Base-by-base conservation (phyloP, 257 asterid genomes). In the Linderniella brevidens region DNA sequence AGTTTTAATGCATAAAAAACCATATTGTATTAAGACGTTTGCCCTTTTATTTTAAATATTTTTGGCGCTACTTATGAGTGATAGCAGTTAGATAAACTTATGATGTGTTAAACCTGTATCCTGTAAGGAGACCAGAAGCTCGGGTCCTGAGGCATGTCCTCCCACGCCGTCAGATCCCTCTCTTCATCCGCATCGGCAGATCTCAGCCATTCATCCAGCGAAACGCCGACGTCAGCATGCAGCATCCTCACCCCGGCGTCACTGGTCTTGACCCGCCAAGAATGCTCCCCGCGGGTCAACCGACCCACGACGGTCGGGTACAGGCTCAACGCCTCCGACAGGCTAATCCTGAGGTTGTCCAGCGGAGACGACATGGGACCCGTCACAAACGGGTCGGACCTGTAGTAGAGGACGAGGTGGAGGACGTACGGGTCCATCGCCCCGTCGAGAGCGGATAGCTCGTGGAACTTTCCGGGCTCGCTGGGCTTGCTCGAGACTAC, bases 181-280 rank as follows among this genome's bases (percentile, higher is more conserved):
- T 79, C 86, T 58, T 76, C 78, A 4, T 5, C 17, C 0, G 49
- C 74, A 29, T 60, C 73, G 1, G 78, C 92, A 8, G 74, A 70
- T 66, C 71, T 54, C 52, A 79, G 69, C 86, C 82, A 79, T 18
- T 79, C 86, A 56, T 73, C 80, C 35, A 79, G 15, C n/a, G 72
- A 54, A n/a, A 42, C 48, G 3, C 41, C 32, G 12, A 76, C 92
- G 0, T 47, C 48, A 1, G 92, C 86, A 44, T 61, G 64, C 8
- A 79, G 38, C 70, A 68, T 68, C 61, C 92, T 56, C 1, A 79
- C 74, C 13, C 92, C 86, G 14, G 92, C 92, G 47, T 76, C 92
- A 13, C 67, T 76, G 64, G 77, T 70, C 76, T 70, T 79, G 18
- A 79, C 65, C 13, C 19, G 47, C 86, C 82, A 76, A 3, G 52